A percentile compares a stretch with the other conserved stretches of the same genome.
phyloP scores from a whole-genome alignment of 2,329 filamentous ascomycete genomes.

The Neoascochyta sp. region DNA sequence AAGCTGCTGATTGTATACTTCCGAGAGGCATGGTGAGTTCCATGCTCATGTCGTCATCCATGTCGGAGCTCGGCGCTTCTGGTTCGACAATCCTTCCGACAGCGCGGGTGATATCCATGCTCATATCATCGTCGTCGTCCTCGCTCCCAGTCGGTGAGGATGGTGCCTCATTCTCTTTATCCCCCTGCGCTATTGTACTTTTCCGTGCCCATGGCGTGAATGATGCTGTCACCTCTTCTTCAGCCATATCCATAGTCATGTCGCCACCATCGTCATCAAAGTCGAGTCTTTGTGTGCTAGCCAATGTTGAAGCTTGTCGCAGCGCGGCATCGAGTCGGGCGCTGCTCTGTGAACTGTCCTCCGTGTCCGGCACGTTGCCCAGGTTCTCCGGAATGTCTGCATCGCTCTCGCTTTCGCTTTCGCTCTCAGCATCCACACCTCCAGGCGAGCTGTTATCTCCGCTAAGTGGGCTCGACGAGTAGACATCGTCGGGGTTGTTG shows the following conservation, averaged over 20 bases:
- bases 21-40: conserved; percentile 56
- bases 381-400: conserved; percentile 68
- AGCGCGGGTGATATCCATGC: conserved; percentile 88
- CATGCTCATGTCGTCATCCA: conserved; percentile 51
- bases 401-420: conserved; percentile 59
- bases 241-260: conserved; percentile 52
- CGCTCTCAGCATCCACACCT: conserved; percentile 49
- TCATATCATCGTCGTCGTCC: conserved; percentile 62
- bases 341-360: conserved; percentile 61
- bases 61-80: conserved; percentile 35
- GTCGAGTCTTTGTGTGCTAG: conserved; percentile 67
- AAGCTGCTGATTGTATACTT: conserved; percentile 41
- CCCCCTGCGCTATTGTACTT: conserved; percentile 36
- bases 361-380: conserved; percentile 53
- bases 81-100: conserved; percentile 71
- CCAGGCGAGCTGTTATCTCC: conserved; percentile 45
- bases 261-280: conserved; percentile 54
- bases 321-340: conserved; percentile 74
- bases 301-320: conserved; percentile 68
- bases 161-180: conserved; percentile 51
- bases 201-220: conserved; percentile 71
- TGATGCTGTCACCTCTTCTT: conserved; percentile 69
- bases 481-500: conserved; percentile 60
- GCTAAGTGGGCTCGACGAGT: conserved; percentile 77
- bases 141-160: conserved; percentile 47